Conservation (phyloP, 176 grass and related monocot genomes). For the Oryza brachyantha region DNA sequence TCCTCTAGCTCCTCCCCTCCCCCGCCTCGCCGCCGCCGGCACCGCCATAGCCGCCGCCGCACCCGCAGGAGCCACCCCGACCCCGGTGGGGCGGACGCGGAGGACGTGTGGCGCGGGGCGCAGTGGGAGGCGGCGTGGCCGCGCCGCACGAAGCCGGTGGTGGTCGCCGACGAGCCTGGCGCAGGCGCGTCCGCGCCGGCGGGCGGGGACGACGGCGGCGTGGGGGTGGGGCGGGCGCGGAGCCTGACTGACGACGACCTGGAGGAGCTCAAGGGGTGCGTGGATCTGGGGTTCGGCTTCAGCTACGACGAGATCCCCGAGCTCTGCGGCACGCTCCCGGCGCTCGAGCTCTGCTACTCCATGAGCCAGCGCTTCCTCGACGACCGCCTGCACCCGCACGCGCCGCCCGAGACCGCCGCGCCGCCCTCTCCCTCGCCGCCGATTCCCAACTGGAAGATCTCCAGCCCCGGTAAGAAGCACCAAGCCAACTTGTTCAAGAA, state of each 20-base stretch:
- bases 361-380: conserved; percentile 37
- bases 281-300: conserved; percentile 40
- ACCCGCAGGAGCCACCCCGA: not conserved
- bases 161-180: not conserved
- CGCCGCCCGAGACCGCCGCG: no score
- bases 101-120: conserved; percentile 42
- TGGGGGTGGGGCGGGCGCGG: conserved; percentile 15
- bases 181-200: not conserved
- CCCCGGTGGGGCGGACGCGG: not conserved
- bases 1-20: not conserved
- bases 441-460: conserved; percentile 51
- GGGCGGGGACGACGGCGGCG: not conserved
- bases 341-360: conserved; percentile 53
- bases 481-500: not conserved
- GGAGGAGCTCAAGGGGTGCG: conserved; percentile 48
- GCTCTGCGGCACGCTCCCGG: conserved; percentile 31
- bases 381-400: not conserved
- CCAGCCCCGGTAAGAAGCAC: conserved; percentile 33
- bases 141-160: not conserved
- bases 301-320: conserved; percentile 54
- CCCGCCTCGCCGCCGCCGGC: not conserved
- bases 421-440: not conserved
- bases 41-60: not conserved
- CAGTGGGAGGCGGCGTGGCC: conserved; percentile 47
- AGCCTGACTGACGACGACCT: conserved; percentile 52